A percentile compares a stretch with the other conserved stretches of the same genome.
Conservation (phyloP, 495 filamentous ascomycete genomes). For the Collariella sp. region DNA sequence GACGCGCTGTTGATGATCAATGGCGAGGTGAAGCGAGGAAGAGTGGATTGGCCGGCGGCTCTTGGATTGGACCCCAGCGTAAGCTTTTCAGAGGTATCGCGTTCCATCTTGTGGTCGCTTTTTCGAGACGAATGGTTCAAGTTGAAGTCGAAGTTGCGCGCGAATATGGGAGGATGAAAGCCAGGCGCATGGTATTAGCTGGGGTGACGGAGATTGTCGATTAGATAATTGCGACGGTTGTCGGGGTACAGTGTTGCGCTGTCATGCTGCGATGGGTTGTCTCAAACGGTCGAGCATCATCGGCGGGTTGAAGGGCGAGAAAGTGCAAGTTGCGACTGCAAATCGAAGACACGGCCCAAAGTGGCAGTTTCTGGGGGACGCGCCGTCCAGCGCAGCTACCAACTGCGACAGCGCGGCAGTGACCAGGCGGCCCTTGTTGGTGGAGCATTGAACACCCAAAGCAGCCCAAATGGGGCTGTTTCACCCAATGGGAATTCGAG, state of each 20-base stretch:
- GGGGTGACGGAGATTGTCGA: neutral
- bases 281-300: neutral
- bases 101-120: slow-evolving; percentile 21
- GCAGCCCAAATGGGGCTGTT: neutral
- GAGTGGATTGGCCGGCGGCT: slow-evolving; percentile 5
- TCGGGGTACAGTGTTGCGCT: neutral
- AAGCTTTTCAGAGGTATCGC: slow-evolving; percentile 7
- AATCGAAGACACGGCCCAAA: too few species aligned
- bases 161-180: neutral
- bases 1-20: slow-evolving; percentile 23
- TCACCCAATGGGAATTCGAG: neutral
- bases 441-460: too few species aligned
- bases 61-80: neutral
- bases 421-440: too few species aligned
- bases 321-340: neutral
- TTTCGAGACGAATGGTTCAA: neutral
- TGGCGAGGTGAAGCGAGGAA: slow-evolving; percentile 16
- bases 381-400: neutral
- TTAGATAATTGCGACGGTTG: neutral
- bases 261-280: neutral
- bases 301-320: too few species aligned
- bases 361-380: neutral
- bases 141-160: neutral
- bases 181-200: neutral
- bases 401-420: neutral